Base-by-base conservation (phyloP, 805 yeast species). In the Starmerella sp. region DNA sequence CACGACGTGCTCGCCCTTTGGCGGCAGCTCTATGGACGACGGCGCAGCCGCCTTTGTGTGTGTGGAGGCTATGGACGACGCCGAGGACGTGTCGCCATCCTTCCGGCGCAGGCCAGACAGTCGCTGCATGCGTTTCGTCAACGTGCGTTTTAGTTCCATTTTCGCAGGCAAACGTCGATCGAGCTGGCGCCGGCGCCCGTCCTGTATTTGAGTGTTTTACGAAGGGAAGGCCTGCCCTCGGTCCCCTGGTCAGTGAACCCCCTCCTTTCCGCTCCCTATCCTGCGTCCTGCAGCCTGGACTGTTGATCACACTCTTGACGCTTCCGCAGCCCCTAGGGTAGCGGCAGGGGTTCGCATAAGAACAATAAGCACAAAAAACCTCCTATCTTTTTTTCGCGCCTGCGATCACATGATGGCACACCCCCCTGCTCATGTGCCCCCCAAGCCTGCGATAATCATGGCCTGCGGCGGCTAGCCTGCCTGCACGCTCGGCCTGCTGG, bases 131-230 rank as follows among this genome's bases (percentile, higher is more conserved):
- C 58, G 48, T 29, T 52, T 54, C 13, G 61, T 51, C 11, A 58
- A 35, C 4, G 43, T 43, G 31, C 61, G 56, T 45, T 58, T 58
- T 17, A 58, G 34, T 42, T 58, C 61, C 59, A 58, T 55, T 29
- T 14, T 22, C 29, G 28, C 38, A 15, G 15, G n/a, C 6, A 14
- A 13, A 6, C 13, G 45, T 28, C 32, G 42, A 35, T 35, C 39
- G 51, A 28, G 14, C 42, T 47, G 11, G 29, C 31, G 22, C 42
- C 11, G 42, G 6, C 34, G 37, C 31, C 38, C 31, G 29, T 14
- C 30, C 28, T 14, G 17, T 43, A 43, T 43, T 30, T 43, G 47
- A 43, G 36, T 31, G 28, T 10, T 43, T 43, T 31, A 7, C 44
- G 22, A 17, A n/a, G 6, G 32, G n/a, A 8, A 39, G 29, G 43